These are phyloP conservation scores for Claviceps sp. DNA, from an alignment of 2,329 filamentous ascomycete species.

Conservation along the genomic window DNA sequence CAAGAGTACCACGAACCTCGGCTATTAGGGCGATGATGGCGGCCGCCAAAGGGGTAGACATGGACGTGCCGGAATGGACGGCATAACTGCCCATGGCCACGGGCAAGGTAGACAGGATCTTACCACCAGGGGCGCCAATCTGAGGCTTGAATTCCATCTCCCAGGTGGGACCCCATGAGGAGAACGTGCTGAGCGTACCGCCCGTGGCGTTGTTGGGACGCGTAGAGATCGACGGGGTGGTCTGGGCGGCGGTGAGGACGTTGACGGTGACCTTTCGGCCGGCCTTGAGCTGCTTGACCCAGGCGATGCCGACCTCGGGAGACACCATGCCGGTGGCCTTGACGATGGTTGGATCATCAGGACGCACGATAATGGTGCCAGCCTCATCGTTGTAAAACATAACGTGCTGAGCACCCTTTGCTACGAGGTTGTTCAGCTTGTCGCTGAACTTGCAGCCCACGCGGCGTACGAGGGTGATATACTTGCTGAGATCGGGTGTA, in stretches of 20 bases:
- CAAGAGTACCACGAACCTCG: constrained; percentile 33
- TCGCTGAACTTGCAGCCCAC: neutral
- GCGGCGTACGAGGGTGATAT: constrained; percentile 40
- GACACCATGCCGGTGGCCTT: constrained; percentile 14
- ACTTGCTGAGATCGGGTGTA: constrained; percentile 36
- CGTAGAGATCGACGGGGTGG: neutral
- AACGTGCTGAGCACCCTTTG: constrained; percentile 43
- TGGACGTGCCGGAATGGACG: constrained; percentile 43
- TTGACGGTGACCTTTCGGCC: constrained; percentile 20
- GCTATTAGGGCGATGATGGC: constrained; percentile 40
- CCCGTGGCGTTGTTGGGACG: constrained; percentile 20
- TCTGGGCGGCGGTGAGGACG: neutral
- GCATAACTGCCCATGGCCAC: constrained; percentile 31
- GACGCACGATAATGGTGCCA: constrained; percentile 14
- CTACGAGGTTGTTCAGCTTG: neutral
- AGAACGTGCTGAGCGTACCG: constrained; percentile 37
- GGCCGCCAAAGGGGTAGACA: constrained; percentile 42
- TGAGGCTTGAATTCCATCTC: constrained; percentile 43
- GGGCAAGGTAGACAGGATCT: constrained; percentile 44
- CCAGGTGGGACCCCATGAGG: constrained; percentile 47
- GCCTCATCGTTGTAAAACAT: constrained; percentile 44
- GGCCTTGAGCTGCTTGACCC: constrained; percentile 24
- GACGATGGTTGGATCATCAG: constrained; percentile 15
- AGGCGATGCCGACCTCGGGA: constrained; percentile 31
- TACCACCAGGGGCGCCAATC: constrained; percentile 39